Evolutionary conservation across 192 early-diverging fungal genomes (phyloP).

Genomic region (Chytriomyces confervae): DNA sequence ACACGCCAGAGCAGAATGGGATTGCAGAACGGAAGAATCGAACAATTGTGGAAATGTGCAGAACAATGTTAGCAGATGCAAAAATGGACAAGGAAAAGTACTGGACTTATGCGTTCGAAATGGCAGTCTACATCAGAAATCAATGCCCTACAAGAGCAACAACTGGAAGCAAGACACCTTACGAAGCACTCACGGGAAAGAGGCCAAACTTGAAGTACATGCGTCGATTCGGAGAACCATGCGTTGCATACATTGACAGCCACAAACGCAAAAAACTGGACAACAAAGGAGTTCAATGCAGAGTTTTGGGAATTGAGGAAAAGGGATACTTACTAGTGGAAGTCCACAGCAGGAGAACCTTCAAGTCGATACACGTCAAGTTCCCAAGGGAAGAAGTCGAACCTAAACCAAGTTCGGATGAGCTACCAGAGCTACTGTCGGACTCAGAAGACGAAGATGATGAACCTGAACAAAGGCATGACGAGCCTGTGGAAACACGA

Average conservation of each 20-base stretch:
- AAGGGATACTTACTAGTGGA: not conserved
- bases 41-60: not conserved
- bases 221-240: not conserved
- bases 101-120: no score
- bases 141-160: not conserved
- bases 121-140: not conserved
- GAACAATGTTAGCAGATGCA: not conserved
- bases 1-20: constrained; percentile 6
- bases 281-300: constrained; percentile 2
- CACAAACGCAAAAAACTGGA: constrained; percentile 1
- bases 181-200: not conserved
- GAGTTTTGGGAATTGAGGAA: not conserved
- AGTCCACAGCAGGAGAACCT: no score
- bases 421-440: no score
- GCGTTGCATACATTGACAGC: not conserved
- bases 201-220: not conserved
- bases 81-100: not conserved
- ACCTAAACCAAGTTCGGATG: no score
- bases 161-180: not conserved
- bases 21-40: not conserved
- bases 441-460: no score
- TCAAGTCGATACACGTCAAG: no score
- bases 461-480: no score
- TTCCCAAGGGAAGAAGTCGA: no score
- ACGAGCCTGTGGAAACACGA: no score